Evolutionary conservation across 2,329 filamentous ascomycete species (phyloP).

Genomic region (Sporothrix pallida): DNA sequence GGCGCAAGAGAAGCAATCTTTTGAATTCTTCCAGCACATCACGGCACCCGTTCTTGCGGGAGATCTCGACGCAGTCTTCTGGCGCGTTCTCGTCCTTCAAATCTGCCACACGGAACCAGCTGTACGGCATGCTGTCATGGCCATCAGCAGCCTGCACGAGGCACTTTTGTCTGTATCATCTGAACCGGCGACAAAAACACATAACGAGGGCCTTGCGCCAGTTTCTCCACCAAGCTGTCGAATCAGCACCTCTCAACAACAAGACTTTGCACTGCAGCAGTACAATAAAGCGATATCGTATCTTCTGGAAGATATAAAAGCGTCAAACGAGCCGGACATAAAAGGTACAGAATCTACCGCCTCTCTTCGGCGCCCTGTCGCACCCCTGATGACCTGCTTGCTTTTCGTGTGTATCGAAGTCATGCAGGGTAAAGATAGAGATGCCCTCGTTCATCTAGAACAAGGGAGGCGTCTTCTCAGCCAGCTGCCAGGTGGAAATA

Average conservation of each 20-base stretch:
- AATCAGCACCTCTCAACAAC: neutral
- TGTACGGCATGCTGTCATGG: conserved; percentile 44
- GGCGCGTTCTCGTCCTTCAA: conserved; percentile 42
- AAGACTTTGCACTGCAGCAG: conserved; percentile 36
- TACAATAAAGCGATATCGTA: conserved; percentile 37
- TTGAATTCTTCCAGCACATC: conserved; percentile 50
- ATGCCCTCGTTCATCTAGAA: conserved; percentile 53
- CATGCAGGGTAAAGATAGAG: conserved; percentile 55
- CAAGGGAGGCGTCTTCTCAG: conserved; percentile 52
- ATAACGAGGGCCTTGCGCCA: neutral
- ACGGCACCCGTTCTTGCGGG: conserved; percentile 51
- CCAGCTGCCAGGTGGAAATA: conserved; percentile 38
- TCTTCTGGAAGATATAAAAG: conserved; percentile 33
- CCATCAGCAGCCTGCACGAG: conserved; percentile 44
- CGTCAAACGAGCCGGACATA: neutral
- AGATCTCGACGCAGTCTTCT: conserved; percentile 49
- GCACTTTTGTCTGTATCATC: neutral
- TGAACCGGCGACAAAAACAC: neutral
- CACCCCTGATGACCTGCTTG: conserved; percentile 35
- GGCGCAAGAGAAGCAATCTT: conserved; percentile 46
- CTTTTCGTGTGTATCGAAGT: conserved; percentile 59
- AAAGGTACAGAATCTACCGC: neutral
- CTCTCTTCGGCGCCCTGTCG: conserved; percentile 27
- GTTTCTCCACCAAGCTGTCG: neutral
- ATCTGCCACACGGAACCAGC: conserved; percentile 42